Percentiles rank a stretch among this genome's conserved stretches.
phyloP scores from a whole-genome alignment of 495 filamentous ascomycete species.

The Hyaloscypha hepaticicola region DNA sequence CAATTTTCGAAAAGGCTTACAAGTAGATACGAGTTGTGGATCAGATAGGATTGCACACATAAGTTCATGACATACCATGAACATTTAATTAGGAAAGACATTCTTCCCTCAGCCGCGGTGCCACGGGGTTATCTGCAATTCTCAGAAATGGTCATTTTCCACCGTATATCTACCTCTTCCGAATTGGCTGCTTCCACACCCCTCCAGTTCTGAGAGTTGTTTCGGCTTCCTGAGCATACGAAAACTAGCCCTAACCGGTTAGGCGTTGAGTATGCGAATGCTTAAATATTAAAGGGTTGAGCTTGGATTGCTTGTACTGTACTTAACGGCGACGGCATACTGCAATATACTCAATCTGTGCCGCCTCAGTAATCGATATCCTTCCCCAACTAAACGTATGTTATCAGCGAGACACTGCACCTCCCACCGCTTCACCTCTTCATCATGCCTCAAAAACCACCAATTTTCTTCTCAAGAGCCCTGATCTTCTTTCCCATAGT shows the following conservation, averaged over 20 bases:
- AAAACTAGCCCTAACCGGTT: neutral
- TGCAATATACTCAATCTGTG: neutral
- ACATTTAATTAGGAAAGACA: too few species aligned
- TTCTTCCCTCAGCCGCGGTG: too few species aligned
- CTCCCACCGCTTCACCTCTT: neutral
- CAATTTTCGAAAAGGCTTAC: too few species aligned
- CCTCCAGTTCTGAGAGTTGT: neutral
- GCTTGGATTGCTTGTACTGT: neutral
- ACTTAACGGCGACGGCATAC: neutral
- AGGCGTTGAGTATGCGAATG: neutral
- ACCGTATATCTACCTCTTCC: neutral
- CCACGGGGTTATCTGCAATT: too few species aligned
- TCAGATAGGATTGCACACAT: too few species aligned
- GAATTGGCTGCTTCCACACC: neutral
- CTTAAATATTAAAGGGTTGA: neutral
- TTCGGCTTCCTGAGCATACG: neutral
- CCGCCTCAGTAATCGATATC: neutral
- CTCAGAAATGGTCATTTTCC: too few species aligned
- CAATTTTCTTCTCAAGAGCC: constrained; percentile 9
- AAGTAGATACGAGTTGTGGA: too few species aligned
- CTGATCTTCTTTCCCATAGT: constrained; percentile 9
- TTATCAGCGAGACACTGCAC: neutral
- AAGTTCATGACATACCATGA: too few species aligned
- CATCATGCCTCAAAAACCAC: constrained; percentile 5
- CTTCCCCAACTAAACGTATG: neutral